These are phyloP conservation scores for Backusella psychrophila DNA, from an alignment of 192 early-diverging fungal genomes.

Conservation along the genomic window DNA sequence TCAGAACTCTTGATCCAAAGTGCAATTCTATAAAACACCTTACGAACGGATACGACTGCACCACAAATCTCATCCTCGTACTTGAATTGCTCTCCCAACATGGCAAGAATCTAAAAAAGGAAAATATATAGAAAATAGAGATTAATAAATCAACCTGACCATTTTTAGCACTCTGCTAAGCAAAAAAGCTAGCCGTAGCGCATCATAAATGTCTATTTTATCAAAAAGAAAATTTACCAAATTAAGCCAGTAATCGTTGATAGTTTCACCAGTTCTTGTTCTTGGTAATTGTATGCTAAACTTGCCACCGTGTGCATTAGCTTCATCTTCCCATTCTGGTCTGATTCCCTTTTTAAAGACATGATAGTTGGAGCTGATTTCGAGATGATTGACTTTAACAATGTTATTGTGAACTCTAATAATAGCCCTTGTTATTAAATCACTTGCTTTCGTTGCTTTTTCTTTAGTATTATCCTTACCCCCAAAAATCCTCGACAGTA, in stretches of 20 bases:
- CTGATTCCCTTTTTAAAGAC: constrained; percentile 90
- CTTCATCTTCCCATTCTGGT: constrained; percentile 95
- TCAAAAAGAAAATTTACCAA: constrained; percentile 44
- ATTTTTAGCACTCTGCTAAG: neutral
- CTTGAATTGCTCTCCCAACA: constrained; percentile 87
- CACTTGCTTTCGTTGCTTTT: neutral
- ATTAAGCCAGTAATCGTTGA: constrained; percentile 86
- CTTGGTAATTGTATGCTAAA: constrained; percentile 81
- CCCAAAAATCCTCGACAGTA: constrained; percentile 98
- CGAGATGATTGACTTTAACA: constrained; percentile 67
- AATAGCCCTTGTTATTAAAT: neutral
- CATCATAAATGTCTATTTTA: too few species aligned
- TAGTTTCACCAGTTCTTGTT: constrained; percentile 63
- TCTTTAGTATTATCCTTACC: constrained; percentile 46
- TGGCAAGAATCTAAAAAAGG: constrained; percentile 68
- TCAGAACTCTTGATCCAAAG: constrained; percentile 77
- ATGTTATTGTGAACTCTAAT: constrained; percentile 77
- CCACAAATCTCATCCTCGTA: constrained; percentile 83
- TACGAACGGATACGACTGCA: constrained; percentile 83
- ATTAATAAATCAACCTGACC: too few species aligned
- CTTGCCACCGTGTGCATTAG: constrained; percentile 89
- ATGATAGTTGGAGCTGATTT: constrained; percentile 86
- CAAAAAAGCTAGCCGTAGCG: neutral
- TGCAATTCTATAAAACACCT: constrained; percentile 78
- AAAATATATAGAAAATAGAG: neutral